Evolutionary conservation across 306 rosid species (phyloP).

Genomic region (Fragaria iinumae): DNA sequence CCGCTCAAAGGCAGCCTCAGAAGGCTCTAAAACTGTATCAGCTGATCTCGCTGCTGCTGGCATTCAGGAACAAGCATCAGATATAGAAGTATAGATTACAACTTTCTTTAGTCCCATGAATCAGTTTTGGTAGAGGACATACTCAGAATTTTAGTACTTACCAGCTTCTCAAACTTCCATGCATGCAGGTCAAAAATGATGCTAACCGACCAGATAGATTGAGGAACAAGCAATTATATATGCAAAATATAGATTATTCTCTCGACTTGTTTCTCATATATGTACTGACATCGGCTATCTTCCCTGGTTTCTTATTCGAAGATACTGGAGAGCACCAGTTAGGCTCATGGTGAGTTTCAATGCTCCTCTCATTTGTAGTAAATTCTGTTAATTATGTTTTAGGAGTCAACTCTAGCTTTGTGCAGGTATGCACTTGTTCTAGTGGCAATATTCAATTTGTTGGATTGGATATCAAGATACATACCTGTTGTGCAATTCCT

Average conservation of each 20-base stretch:
- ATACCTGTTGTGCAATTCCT: slow-evolving; percentile 54
- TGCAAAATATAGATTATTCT: slow-evolving; percentile 58
- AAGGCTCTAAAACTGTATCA: slow-evolving; percentile 79
- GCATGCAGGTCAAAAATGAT: slow-evolving; percentile 36
- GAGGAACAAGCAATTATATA: slow-evolving; percentile 49
- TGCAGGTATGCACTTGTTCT: slow-evolving; percentile 71
- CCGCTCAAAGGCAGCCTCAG: slow-evolving; percentile 72
- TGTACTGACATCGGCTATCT: slow-evolving; percentile 60
- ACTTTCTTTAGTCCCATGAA: slow-evolving; percentile 7
- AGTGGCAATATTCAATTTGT: slow-evolving; percentile 57
- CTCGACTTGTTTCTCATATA: slow-evolving; percentile 55
- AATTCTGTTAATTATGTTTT: background rate
- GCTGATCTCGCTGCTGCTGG: slow-evolving; percentile 86
- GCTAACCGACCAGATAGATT: slow-evolving; percentile 37
- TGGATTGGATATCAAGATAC: slow-evolving; percentile 63
- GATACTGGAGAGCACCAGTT: slow-evolving; percentile 72
- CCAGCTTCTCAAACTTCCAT: slow-evolving; percentile 7
- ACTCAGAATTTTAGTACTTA: background rate
- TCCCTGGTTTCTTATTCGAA: slow-evolving; percentile 86
- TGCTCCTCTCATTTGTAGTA: background rate
- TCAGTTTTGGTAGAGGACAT: background rate
- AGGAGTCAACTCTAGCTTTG: background rate
- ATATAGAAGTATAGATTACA: slow-evolving; percentile 35
- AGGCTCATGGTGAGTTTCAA: slow-evolving; percentile 63
- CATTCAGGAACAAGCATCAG: slow-evolving; percentile 29